phyloP scores from a whole-genome alignment of 148 eudicot species.

The Drosera capensis region DNA sequence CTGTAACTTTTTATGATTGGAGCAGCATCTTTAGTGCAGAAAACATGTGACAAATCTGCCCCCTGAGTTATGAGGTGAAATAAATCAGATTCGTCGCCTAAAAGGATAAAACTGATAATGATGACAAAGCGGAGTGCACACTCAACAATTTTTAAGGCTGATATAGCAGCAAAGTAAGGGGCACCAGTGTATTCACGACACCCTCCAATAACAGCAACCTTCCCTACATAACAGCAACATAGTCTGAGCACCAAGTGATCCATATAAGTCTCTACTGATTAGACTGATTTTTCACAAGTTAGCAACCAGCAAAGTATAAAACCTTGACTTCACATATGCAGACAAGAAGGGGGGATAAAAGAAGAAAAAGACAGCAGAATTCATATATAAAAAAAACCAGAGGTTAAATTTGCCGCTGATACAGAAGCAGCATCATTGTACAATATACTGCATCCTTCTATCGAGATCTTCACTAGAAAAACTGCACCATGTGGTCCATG shows the following conservation, averaged over 20 bases:
- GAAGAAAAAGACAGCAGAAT: too few species aligned
- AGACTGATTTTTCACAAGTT: too few species aligned
- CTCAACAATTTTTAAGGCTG: conserved; percentile 93
- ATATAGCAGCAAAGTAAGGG: conserved; percentile 90
- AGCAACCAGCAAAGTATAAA: too few species aligned
- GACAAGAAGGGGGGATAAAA: too few species aligned
- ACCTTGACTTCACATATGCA: too few species aligned
- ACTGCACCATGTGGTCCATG: too few species aligned
- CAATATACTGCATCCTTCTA: too few species aligned
- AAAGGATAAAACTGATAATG: neutral
- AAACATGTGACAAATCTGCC: conserved; percentile 93
- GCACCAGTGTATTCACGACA: conserved; percentile 99
- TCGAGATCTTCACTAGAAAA: too few species aligned
- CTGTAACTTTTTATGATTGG: conserved; percentile 88
- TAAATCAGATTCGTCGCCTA: conserved; percentile 2
- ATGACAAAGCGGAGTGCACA: conserved; percentile 2
- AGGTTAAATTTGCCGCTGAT: too few species aligned
- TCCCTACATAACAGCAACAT: conserved; percentile 32
- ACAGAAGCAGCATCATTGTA: too few species aligned
- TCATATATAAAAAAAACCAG: too few species aligned
- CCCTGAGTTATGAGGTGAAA: conserved; percentile 52
- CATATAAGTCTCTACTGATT: neutral
- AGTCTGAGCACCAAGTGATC: neutral
- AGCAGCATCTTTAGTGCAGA: conserved; percentile 96
- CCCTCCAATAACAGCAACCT: conserved; percentile 92